Base-by-base conservation (phyloP, 768 basidiomycete genomes). In the Filobasidium wieringae region DNA sequence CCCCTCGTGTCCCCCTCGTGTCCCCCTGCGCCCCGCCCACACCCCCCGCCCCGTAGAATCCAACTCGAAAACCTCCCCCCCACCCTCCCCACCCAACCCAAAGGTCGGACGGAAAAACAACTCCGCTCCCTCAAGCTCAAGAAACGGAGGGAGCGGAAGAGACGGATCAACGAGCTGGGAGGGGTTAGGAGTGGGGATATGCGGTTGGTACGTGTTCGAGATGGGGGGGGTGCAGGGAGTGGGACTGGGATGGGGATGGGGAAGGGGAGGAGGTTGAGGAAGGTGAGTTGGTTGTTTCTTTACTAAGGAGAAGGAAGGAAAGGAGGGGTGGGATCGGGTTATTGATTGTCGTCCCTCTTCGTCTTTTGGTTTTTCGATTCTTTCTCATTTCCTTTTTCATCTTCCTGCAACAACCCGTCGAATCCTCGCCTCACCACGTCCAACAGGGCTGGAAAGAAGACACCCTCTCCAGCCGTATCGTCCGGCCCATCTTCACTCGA, bases 101-200 rank as follows among this genome's bases (percentile, higher is more conserved):
- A 29, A 37, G 26, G 4, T 30, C 50, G 19, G 45, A 43, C 12
- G 64, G 36, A 57, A 14, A 59, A 59, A 34, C 43, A 58, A 24
- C 32, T 31, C 0, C 32, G 41, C 17, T 45, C 55, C 27, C 50
- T 47, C 32, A 41, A 32, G 31, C 29, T 66, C 11, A 64, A 61
- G 36, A 66, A 66, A 47, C 60, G 59, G 41, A 60, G 64, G 45
- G 65, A 64, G 37, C 36, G 57, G 30, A 53, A 58, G 39, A 41
- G 57, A 47, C 24, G 57, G 22, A 34, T 56, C 51, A 60, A 22
- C 15, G 64, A 61, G 8, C 62, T 61, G 39, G 60, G 69, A 6
- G 72, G 72, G 17, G 68, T 64, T 54, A 50, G 63, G 47, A 63
- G 63, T 14, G 69, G 69, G 41, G 68, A 70, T 68, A 67, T 68